Evolutionary conservation across 106 monocot genomes (phyloP), one percentile per base, ranked within the genome.

Genomic region (Acorus gramineus): DNA sequence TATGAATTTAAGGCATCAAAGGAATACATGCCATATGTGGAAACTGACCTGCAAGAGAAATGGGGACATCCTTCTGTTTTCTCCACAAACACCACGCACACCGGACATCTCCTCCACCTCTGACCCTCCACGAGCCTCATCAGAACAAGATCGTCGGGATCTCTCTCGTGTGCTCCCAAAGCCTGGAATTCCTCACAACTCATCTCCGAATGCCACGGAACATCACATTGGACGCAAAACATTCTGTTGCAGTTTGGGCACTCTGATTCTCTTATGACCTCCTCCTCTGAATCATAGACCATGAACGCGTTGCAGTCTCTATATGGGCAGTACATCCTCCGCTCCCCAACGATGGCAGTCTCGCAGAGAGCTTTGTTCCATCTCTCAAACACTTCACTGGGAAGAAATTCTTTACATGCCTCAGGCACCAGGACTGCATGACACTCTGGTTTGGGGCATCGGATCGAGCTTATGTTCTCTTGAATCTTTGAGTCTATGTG

Each of bases 101-200:
- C 50, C n/a, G 63, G 63, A 13, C 63, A 63, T 13, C 47, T 47
- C 63, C 14, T 63, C 63, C 63, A 63, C 6, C 13, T 47, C 49
- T 63, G 47, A 11, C 0, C 13, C 61, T n/a, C 7, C 4, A 3
- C 61, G 7, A 61, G 45, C 5, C 46, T 44, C 44, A 45, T n/a
- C 63, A 63, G 7, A 46, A 63, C 50, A 9, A 63, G 49, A 13
- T 63, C 63, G 42, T 10, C 4, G 47, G 3, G 8, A 0, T n/a
- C 49, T 6, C 48, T 49, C 10, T 63, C 49, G 7, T 49, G 6
- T 4, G 4, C 11, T 3, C n/a, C 8, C n/a, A 47, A n/a, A 0
- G 6, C 5, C 0, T 13, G 5, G 12, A n/a, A 10, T 8, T 63
- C 47, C 46, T 63, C 63, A 2, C 63, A 63, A 3, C 7, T 8